A percentile compares a stretch with the other conserved stretches of the same genome.
Evolutionary conservation across 2,329 filamentous ascomycete genomes (phyloP).

Genomic region (Cadophora gregata): DNA sequence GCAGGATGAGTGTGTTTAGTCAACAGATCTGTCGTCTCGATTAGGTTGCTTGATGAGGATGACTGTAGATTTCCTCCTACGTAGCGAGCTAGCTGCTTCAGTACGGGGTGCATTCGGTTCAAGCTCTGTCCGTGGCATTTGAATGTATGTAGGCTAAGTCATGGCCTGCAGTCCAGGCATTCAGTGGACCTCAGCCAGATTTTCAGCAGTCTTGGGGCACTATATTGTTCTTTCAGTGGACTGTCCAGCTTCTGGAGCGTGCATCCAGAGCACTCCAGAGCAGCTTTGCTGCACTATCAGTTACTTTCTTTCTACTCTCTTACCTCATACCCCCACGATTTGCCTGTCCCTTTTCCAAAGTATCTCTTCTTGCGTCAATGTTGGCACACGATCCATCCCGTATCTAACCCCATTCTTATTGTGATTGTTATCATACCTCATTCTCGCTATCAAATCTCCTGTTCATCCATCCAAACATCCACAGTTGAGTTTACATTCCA

Average conservation of each 20-base stretch:
- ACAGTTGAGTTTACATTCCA: background rate
- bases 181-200: background rate
- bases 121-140: no score
- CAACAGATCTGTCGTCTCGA: background rate
- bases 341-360: background rate
- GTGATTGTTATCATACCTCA: slow-evolving; percentile 8
- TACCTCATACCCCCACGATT: background rate
- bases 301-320: background rate
- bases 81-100: background rate
- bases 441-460: slow-evolving; percentile 15
- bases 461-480: background rate
- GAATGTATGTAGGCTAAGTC: background rate
- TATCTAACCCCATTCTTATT: background rate
- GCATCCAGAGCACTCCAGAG: slow-evolving; percentile 1
- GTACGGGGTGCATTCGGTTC: background rate
- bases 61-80: slow-evolving; percentile 2
- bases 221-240: background rate
- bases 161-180: background rate
- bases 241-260: background rate
- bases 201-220: background rate
- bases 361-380: background rate
- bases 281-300: background rate
- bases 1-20: background rate
- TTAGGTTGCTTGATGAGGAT: background rate
- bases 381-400: background rate